These are phyloP conservation scores for Saussurea involucrata DNA, from an alignment of 129 eudicot genomes.

Conservation along the genomic window DNA sequence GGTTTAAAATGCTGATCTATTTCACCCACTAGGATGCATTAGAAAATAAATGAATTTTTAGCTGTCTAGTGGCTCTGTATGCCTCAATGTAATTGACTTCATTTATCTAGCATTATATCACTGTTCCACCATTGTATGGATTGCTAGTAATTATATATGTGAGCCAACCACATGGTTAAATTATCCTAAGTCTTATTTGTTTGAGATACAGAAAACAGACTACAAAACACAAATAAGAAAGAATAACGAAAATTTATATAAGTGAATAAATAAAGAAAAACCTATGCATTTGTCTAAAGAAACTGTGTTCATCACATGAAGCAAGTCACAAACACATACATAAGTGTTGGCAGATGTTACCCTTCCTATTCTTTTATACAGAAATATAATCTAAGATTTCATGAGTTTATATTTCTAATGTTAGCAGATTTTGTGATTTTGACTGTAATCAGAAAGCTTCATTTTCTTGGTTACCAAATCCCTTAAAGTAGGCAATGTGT, in stretches of 20 bases:
- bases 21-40: not conserved
- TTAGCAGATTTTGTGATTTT: not conserved
- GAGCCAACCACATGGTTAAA: not conserved
- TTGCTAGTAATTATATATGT: not conserved
- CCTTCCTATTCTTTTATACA: not conserved
- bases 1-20: not conserved
- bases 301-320: not conserved
- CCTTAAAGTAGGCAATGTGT: not conserved
- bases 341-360: not conserved
- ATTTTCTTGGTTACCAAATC: not conserved
- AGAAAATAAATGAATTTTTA: not conserved
- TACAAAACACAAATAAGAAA: not conserved
- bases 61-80: not conserved
- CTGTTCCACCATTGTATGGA: not conserved
- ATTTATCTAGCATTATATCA: not conserved
- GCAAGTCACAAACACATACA: not conserved
- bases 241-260: not conserved
- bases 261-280: not conserved
- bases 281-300: not conserved
- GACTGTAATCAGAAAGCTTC: not conserved
- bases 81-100: not conserved
- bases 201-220: not conserved
- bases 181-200: not conserved
- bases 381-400: not conserved
- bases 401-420: not conserved